These are phyloP conservation scores for Cadophora sp. DNA, from an alignment of 2,329 filamentous ascomycete species.

Conservation along the genomic window DNA sequence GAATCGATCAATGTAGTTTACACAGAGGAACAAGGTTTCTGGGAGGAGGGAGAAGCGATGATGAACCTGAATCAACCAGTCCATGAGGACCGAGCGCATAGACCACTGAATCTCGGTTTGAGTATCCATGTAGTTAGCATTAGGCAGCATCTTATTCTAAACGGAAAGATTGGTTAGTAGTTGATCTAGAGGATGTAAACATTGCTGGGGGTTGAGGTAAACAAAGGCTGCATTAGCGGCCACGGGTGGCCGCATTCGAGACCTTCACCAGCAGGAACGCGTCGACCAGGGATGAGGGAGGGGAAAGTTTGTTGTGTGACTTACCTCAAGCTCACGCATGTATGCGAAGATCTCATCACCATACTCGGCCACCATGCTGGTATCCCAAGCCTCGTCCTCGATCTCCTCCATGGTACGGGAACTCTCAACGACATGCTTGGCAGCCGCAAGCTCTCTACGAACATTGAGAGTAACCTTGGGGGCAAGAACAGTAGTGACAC, in stretches of 20 bases:
- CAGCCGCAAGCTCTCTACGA: constrained; percentile 74
- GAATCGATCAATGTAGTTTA: constrained; percentile 98
- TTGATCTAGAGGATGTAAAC: constrained; percentile 30
- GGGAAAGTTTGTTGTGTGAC: background rate
- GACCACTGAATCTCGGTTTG: constrained; percentile 99
- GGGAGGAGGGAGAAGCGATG: constrained; percentile 88
- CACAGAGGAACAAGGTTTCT: constrained; percentile 91
- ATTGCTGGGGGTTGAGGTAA: constrained; percentile 26
- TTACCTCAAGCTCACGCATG: constrained; percentile 86
- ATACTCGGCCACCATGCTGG: constrained; percentile 98
- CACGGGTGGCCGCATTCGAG: constrained; percentile 20
- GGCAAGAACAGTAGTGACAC: constrained; percentile 69
- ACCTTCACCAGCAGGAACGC: constrained; percentile 23
- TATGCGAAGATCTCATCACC: constrained; percentile 95
- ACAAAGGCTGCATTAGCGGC: constrained; percentile 32
- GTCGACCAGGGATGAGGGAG: background rate
- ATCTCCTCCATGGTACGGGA: constrained; percentile 70
- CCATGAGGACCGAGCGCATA: constrained; percentile 96
- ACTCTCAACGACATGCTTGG: constrained; percentile 47
- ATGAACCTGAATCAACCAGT: constrained; percentile 98
- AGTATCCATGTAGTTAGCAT: constrained; percentile 93
- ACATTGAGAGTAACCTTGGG: constrained; percentile 75
- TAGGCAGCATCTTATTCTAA: constrained; percentile 81
- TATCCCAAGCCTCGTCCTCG: constrained; percentile 90
- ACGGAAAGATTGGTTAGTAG: constrained; percentile 39